phyloP scores from a whole-genome alignment of 1,284 basidiomycete species.

The Coniferiporia sulphurascens region DNA sequence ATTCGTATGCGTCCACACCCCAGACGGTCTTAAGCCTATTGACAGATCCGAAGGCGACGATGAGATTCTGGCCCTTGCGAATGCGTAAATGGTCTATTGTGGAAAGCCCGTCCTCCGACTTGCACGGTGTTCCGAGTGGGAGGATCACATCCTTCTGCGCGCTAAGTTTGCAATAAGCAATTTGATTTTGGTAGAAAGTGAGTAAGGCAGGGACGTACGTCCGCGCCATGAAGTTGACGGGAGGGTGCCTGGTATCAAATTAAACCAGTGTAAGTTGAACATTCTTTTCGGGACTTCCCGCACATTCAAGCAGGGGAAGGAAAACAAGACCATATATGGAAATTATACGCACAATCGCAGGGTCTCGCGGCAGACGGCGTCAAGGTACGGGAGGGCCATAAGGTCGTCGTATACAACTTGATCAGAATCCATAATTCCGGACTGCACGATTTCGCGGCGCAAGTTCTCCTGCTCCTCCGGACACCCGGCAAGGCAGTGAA shows the following conservation, averaged over 20 bases:
- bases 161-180: not conserved
- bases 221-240: constrained; percentile 19
- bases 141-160: constrained; percentile 16
- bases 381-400: constrained; percentile 18
- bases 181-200: not conserved
- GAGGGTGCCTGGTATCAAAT: constrained; percentile 10
- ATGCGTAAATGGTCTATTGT: constrained; percentile 14
- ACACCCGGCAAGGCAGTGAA: constrained; percentile 10
- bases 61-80: constrained; percentile 20
- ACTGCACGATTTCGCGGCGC: constrained; percentile 15
- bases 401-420: constrained; percentile 14
- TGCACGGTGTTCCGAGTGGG: constrained; percentile 16
- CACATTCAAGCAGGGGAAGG: not conserved
- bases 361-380: constrained; percentile 18
- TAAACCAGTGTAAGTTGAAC: not conserved
- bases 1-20: constrained; percentile 33
- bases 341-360: constrained; percentile 13
- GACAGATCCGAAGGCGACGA: constrained; percentile 25
- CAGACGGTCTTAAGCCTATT: constrained; percentile 30
- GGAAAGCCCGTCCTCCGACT: constrained; percentile 12
- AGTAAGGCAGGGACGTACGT: constrained; percentile 9
- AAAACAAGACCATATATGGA: not conserved
- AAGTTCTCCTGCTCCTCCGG: constrained; percentile 14
- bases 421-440: constrained; percentile 10
- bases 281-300: not conserved